Conservation (phyloP, 306 rosid species). For the Rubus parviflorus region DNA sequence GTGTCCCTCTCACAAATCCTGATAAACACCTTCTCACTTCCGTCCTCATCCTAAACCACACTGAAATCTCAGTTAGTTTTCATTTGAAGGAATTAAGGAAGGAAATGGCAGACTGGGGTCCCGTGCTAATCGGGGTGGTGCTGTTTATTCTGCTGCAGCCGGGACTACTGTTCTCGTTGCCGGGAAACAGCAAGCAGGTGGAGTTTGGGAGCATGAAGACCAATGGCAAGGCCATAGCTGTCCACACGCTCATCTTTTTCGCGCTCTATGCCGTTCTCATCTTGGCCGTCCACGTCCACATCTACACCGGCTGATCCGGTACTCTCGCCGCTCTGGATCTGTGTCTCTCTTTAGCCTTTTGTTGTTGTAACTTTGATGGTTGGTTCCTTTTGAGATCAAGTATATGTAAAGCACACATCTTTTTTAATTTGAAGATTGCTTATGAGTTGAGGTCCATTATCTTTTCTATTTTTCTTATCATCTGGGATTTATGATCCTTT, state of each 20-base stretch:
- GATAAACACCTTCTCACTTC: slow-evolving; percentile 1
- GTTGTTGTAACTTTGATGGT: neutral
- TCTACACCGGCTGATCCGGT: slow-evolving; percentile 65
- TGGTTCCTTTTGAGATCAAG: neutral
- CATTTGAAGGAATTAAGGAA: neutral
- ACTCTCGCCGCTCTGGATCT: neutral
- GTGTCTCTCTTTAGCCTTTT: neutral
- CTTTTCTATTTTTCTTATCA: neutral
- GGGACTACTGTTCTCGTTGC: slow-evolving; percentile 74
- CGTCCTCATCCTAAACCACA: slow-evolving; percentile 4
- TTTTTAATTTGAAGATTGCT: neutral
- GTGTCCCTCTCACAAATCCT: slow-evolving; percentile 18
- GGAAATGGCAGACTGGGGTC: slow-evolving; percentile 93
- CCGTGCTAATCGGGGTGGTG: slow-evolving; percentile 87
- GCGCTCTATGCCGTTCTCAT: slow-evolving; percentile 64
- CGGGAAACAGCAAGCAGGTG: slow-evolving; percentile 62
- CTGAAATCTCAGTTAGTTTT: neutral
- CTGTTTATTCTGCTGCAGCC: slow-evolving; percentile 88
- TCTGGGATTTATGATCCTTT: neutral
- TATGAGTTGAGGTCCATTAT: neutral
- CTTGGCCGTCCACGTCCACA: slow-evolving; percentile 73
- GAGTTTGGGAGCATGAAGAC: slow-evolving; percentile 92
- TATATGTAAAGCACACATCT: neutral
- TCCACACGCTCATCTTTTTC: slow-evolving; percentile 90
- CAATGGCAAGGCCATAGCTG: slow-evolving; percentile 79